A percentile compares a stretch with the other conserved stretches of the same genome.
phyloP scores from a whole-genome alignment of 345 rosid species.

The Arabidopsis arenosa region DNA sequence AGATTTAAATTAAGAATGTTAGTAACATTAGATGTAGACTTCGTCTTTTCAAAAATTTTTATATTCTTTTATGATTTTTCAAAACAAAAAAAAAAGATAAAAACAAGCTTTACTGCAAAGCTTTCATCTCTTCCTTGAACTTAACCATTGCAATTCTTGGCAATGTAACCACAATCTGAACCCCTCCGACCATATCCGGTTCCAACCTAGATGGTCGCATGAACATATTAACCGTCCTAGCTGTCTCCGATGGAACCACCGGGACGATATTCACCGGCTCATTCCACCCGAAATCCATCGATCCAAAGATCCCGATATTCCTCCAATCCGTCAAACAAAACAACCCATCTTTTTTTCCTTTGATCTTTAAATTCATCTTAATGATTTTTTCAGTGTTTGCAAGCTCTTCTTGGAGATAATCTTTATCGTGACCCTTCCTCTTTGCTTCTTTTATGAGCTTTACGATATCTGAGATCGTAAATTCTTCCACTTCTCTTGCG shows the following conservation, averaged over 20 bases:
- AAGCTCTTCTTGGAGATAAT: slow-evolving; percentile 30
- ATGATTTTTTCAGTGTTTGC: not conserved
- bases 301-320: slow-evolving; percentile 27
- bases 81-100: not conserved
- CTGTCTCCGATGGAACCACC: slow-evolving; percentile 21
- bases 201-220: slow-evolving; percentile 35
- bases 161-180: slow-evolving; percentile 30
- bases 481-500: slow-evolving; percentile 29
- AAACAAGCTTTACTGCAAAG: not conserved
- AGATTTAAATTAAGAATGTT: too few species aligned
- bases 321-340: slow-evolving; percentile 32
- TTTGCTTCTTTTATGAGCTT: slow-evolving; percentile 38
- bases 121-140: slow-evolving; percentile 29
- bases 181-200: slow-evolving; percentile 16
- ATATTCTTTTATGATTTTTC: not conserved
- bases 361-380: not conserved
- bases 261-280: slow-evolving; percentile 37
- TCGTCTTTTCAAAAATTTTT: too few species aligned
- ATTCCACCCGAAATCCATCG: slow-evolving; percentile 42
- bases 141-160: slow-evolving; percentile 32
- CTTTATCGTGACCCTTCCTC: slow-evolving; percentile 19
- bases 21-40: too few species aligned
- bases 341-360: slow-evolving; percentile 25
- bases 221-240: slow-evolving; percentile 18
- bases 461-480: slow-evolving; percentile 7